Conservation (phyloP, 2,329 filamentous ascomycete species). For the Neonectria punicea region DNA sequence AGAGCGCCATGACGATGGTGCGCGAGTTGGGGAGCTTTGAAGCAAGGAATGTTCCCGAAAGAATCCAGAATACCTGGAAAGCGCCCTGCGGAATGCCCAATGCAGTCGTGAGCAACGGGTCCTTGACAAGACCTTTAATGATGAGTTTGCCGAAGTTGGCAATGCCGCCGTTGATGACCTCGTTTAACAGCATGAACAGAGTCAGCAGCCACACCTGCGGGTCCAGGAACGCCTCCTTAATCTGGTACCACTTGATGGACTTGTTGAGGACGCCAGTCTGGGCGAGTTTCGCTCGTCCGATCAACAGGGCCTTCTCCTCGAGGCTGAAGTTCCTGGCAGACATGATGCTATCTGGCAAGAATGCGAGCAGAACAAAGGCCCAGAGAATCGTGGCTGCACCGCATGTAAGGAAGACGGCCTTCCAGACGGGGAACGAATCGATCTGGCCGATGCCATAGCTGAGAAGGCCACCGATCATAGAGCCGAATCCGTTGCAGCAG, state of each 20-base stretch:
- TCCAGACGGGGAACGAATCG: slow-evolving; percentile 54
- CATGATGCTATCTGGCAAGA: slow-evolving; percentile 58
- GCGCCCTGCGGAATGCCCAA: slow-evolving; percentile 63
- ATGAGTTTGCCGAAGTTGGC: slow-evolving; percentile 64
- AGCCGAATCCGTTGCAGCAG: slow-evolving; percentile 54
- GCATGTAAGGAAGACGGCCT: slow-evolving; percentile 62
- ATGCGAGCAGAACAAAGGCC: slow-evolving; percentile 53
- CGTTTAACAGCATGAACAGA: slow-evolving; percentile 65
- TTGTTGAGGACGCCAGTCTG: slow-evolving; percentile 57
- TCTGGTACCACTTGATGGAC: slow-evolving; percentile 57
- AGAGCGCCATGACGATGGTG: slow-evolving; percentile 61
- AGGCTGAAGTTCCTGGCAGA: slow-evolving; percentile 37
- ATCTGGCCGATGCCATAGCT: slow-evolving; percentile 64
- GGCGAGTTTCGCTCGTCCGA: slow-evolving; percentile 67
- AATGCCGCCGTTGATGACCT: slow-evolving; percentile 62
- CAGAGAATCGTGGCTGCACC: slow-evolving; percentile 58
- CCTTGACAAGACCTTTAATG: slow-evolving; percentile 56
- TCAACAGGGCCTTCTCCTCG: slow-evolving; percentile 55
- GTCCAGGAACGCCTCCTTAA: slow-evolving; percentile 59
- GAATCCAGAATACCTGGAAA: slow-evolving; percentile 62
- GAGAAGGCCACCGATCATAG: slow-evolving; percentile 55
- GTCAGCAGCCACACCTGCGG: slow-evolving; percentile 61
- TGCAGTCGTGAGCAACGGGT: slow-evolving; percentile 52
- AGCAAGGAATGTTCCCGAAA: slow-evolving; percentile 61
- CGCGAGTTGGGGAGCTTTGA: slow-evolving; percentile 59